Evolutionary conservation across 768 basidiomycete genomes (phyloP), one percentile per base, ranked within the genome.

Genomic region (Trametopsis cervina): DNA sequence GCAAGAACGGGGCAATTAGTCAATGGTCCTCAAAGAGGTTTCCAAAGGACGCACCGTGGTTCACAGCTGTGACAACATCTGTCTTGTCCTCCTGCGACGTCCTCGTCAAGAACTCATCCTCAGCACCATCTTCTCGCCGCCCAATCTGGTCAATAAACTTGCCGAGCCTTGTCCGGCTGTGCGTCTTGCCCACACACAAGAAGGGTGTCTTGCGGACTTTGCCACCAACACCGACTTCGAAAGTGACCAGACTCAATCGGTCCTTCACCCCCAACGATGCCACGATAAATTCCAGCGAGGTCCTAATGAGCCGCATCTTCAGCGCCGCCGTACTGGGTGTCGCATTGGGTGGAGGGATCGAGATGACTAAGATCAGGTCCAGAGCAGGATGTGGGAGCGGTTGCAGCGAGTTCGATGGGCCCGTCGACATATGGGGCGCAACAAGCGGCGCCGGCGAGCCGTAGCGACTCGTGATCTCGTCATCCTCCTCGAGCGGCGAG

Each of bases 41-140:
- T 25, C 13, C 18, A 25, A 26, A n/a, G 18, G 2, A 58, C 60
- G 23, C 45, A 84, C 89, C 91, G 58, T 95, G 85, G 63, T 99
- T 99, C 49, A 97, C 90, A n/a, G 94, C 96, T 10, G 94, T 95
- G 20, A 98, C 92, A 15, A 99, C 95, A 64, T 96, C 95, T 22
- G 90, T 90, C 67, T 93, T 89, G 66, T 97, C 94, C 15, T 97
- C 94, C 61, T 85, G 85, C 50, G 80, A 80, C 12, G 81, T 81
- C 51, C 81, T 73, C 17, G 89, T 80, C 63, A 85, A 64, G 54
- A 79, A 79, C 51, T 77, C 75, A 54, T 82, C 81, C 51, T 83
- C 84, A 21, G 37, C 22, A 13, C 47, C 54, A 20, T 65, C 55
- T 41, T 66, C 58, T 69, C 74, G 60, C 17, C 60, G 60, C 17